Percentiles rank a stretch among this genome's conserved stretches.
Conservation (phyloP, 1,139 yeast species). For the Blastobotrys proliferans region DNA sequence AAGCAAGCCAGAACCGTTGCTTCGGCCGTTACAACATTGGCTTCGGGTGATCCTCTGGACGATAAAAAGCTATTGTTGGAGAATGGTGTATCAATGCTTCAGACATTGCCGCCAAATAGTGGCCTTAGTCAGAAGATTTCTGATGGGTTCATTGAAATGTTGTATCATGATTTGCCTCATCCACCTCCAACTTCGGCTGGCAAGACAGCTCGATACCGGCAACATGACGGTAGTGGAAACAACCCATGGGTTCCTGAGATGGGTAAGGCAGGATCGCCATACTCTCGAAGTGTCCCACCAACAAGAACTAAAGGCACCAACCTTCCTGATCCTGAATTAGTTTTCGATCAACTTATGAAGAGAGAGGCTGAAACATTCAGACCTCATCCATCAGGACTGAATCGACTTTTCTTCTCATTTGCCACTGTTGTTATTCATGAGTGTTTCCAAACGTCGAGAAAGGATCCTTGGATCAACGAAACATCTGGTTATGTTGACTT, state of each 20-base stretch:
- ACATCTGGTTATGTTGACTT: conserved; percentile 11
- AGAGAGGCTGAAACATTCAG: conserved; percentile 5
- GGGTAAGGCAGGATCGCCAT: conserved; percentile 13
- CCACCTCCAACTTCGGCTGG: conserved; percentile 13
- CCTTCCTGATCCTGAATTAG: conserved; percentile 10
- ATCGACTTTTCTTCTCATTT: conserved; percentile 11
- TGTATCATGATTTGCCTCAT: conserved; percentile 12
- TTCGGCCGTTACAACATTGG: conserved; percentile 8
- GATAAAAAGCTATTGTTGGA: conserved; percentile 10
- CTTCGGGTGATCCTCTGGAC: conserved; percentile 10
- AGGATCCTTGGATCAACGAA: conserved; percentile 10
- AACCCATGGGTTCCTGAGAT: conserved; percentile 13
- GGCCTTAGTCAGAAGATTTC: conserved; percentile 10
- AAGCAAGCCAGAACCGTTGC: conserved; percentile 10
- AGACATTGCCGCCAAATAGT: conserved; percentile 5
- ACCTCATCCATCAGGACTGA: conserved; percentile 10
- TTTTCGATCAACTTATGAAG: conserved; percentile 11
- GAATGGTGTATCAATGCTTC: conserved; percentile 12
- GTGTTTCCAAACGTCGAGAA: conserved; percentile 11
- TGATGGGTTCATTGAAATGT: conserved; percentile 11
- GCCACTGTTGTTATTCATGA: conserved; percentile 12
- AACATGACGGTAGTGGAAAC: conserved; percentile 13
- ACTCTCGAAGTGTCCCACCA: conserved; percentile 12
- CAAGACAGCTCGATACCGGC: conserved; percentile 9
- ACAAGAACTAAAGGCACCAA: conserved; percentile 7